phyloP scores from a whole-genome alignment of 139 green algal species.

The Choricystis sp. region DNA sequence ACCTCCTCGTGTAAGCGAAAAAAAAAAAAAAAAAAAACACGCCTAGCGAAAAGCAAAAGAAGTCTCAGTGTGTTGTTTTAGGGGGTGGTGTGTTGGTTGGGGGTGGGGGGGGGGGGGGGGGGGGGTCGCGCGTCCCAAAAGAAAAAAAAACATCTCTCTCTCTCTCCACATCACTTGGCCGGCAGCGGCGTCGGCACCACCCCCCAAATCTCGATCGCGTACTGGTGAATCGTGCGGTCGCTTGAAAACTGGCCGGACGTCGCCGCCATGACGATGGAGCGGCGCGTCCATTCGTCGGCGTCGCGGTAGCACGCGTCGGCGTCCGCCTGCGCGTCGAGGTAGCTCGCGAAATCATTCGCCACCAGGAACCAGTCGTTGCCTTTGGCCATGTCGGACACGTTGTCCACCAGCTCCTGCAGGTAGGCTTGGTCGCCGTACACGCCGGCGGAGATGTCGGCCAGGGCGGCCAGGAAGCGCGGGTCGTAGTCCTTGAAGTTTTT shows the following conservation, averaged over 20 bases:
- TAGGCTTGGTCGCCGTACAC: slow-evolving; percentile 82
- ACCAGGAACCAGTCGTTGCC: slow-evolving; percentile 95
- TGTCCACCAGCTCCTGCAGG: slow-evolving; percentile 78
- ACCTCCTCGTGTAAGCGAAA: too few relatives aligned
- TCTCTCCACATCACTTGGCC: too few relatives aligned
- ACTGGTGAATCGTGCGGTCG: slow-evolving; percentile 62
- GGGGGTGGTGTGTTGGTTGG: too few relatives aligned
- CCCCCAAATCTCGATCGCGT: slow-evolving; percentile 68
- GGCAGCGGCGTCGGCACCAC: slow-evolving; percentile 10
- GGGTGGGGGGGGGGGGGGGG: too few relatives aligned
- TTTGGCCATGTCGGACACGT: slow-evolving; percentile 61
- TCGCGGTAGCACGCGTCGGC: slow-evolving; percentile 58
- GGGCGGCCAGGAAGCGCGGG: slow-evolving; percentile 40
- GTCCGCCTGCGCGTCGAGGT: slow-evolving; percentile 72
- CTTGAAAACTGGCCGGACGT: slow-evolving; percentile 52
- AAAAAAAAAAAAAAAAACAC: too few relatives aligned
- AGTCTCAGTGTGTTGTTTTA: too few relatives aligned
- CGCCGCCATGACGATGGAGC: slow-evolving; percentile 59
- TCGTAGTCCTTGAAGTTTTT: slow-evolving; percentile 65
- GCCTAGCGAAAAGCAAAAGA: too few relatives aligned
- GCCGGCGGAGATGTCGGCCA: slow-evolving; percentile 38
- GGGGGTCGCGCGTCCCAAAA: too few relatives aligned
- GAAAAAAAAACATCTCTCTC: too few relatives aligned
- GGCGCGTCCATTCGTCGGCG: slow-evolving; percentile 47
- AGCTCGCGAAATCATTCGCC: slow-evolving; percentile 78